phyloP scores from a whole-genome alignment of 1,284 basidiomycete species.

The Ceratobasidium sp. region DNA sequence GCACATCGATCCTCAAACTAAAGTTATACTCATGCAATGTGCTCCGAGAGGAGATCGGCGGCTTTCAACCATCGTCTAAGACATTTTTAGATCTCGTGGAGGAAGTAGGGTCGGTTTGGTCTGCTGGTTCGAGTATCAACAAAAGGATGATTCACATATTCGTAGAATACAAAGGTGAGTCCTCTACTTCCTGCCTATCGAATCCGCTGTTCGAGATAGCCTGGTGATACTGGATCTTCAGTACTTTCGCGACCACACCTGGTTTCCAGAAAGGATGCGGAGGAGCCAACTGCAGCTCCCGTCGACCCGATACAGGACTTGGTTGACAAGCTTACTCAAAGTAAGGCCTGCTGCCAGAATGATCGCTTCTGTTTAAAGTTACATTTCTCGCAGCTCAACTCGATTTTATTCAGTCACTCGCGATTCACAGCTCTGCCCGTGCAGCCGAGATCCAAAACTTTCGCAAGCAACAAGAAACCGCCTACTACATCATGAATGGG shows the following conservation, averaged over 20 bases:
- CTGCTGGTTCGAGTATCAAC: background rate
- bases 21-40: too few species aligned
- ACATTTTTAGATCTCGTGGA: too few species aligned
- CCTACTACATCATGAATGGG: background rate
- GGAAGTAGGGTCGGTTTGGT: background rate
- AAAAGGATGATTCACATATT: background rate
- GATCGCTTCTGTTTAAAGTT: background rate
- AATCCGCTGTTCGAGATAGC: background rate
- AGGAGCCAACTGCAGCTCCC: too few species aligned
- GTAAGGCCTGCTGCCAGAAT: background rate
- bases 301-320: too few species aligned
- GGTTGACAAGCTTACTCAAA: background rate
- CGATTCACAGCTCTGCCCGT: background rate
- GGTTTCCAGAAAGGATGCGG: too few species aligned
- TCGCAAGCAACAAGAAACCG: background rate
- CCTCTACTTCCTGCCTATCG: background rate
- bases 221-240: too few species aligned
- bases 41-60: too few species aligned
- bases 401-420: background rate
- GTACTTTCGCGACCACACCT: too few species aligned
- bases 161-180: background rate
- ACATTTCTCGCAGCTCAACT: background rate
- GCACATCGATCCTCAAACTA: too few species aligned
- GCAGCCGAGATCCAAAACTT: background rate
- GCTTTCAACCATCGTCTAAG: too few species aligned